Percentiles rank a stretch among this genome's conserved stretches.
These are phyloP conservation scores for Fusarium sp. DNA, from an alignment of 2,329 filamentous ascomycete species.

Conservation along the genomic window DNA sequence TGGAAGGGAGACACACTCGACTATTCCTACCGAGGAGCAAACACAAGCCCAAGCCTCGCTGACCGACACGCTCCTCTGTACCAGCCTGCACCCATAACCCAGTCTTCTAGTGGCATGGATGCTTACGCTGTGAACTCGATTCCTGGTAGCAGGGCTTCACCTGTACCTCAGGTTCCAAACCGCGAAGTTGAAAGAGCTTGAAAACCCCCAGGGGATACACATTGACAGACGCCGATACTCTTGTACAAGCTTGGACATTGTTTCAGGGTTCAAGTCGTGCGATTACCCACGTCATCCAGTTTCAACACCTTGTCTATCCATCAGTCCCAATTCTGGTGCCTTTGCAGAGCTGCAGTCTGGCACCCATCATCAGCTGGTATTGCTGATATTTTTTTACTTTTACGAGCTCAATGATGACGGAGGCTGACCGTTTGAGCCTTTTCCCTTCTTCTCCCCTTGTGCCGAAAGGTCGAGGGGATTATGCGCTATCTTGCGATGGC, in stretches of 20 bases:
- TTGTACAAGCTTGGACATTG: neutral
- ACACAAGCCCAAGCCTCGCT: conserved; percentile 58
- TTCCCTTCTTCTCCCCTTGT: neutral
- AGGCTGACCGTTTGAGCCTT: neutral
- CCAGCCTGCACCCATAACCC: conserved; percentile 58
- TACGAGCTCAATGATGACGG: neutral
- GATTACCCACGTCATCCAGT: neutral
- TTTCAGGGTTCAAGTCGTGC: neutral
- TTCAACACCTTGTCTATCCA: neutral
- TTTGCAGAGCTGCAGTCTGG: neutral
- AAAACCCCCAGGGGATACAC: neutral
- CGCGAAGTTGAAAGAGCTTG: conserved; percentile 2
- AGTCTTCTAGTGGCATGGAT: conserved; percentile 7
- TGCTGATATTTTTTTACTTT: neutral
- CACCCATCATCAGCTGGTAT: neutral
- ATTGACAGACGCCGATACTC: neutral
- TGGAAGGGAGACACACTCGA: conserved; percentile 72
- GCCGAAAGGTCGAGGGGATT: neutral
- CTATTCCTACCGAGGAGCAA: conserved; percentile 62
- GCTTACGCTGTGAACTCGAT: conserved; percentile 14
- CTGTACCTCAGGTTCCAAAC: conserved; percentile 4
- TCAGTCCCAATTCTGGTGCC: neutral
- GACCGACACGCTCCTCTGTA: conserved; percentile 63
- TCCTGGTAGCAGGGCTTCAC: conserved; percentile 9
- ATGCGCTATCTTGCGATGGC: neutral